These are phyloP conservation scores for Zygosaccharomyces pseudobailii DNA, from an alignment of 1,139 yeast genomes.

Conservation along the genomic window DNA sequence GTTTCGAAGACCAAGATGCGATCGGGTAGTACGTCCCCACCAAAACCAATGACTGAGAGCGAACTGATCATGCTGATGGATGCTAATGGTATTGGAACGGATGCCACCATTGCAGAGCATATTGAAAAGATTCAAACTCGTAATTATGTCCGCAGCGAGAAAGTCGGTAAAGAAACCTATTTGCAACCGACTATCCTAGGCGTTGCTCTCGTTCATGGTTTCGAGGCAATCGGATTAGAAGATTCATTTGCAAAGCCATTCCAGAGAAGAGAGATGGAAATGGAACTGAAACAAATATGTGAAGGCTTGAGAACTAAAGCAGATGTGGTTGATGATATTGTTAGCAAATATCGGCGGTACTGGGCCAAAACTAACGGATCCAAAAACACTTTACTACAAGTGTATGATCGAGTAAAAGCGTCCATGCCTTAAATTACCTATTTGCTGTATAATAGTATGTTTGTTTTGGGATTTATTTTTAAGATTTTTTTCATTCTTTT, in stretches of 20 bases:
- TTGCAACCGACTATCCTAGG: constrained; percentile 82
- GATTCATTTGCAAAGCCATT: constrained; percentile 88
- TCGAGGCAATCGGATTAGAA: constrained; percentile 68
- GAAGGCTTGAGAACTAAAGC: constrained; percentile 53
- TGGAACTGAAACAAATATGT: constrained; percentile 60
- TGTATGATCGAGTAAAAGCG: constrained; percentile 27
- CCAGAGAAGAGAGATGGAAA: constrained; percentile 72
- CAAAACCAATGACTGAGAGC: constrained; percentile 80
- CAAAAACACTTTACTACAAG: constrained; percentile 27
- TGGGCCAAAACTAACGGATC: constrained; percentile 37
- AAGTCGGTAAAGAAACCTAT: constrained; percentile 39
- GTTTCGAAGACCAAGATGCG: constrained; percentile 54
- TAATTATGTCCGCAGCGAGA: constrained; percentile 56
- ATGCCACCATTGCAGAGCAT: constrained; percentile 98
- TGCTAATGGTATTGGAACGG: constrained; percentile 96
- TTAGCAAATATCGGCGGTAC: constrained; percentile 60
- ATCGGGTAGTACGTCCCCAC: constrained; percentile 77
- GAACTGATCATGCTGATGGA: constrained; percentile 94
- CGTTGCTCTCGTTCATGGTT: constrained; percentile 82
- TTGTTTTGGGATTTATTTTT: neutral
- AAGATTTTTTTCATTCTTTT: neutral
- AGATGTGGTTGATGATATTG: constrained; percentile 53
- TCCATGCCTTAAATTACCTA: constrained; percentile 9
- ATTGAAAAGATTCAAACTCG: constrained; percentile 72
- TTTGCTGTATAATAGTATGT: neutral